Evolutionary conservation across 768 basidiomycete genomes (phyloP).

Genomic region (Pisolithus tinctorius): DNA sequence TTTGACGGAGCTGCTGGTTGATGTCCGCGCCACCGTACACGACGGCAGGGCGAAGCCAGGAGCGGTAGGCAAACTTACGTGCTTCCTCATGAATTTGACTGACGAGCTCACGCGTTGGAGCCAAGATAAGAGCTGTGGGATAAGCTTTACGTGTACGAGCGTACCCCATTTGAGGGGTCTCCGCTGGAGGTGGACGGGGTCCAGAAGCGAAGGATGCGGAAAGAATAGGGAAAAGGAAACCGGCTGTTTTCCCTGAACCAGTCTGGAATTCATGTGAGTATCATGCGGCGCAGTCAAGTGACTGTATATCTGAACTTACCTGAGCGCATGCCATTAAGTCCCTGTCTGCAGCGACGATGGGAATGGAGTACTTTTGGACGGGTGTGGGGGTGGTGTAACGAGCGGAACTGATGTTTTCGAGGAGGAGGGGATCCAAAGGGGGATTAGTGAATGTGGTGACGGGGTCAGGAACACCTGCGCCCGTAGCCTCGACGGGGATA

Average conservation of each 20-base stretch:
- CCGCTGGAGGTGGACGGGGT: conserved; percentile 63
- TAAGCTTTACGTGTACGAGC: conserved; percentile 80
- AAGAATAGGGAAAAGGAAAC: conserved; percentile 98
- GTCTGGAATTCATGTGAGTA: conserved; percentile 49
- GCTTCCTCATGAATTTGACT: conserved; percentile 99
- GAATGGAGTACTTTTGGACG: conserved; percentile 99
- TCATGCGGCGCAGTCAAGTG: conserved; percentile 4
- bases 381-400: conserved; percentile 95
- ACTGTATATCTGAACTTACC: conserved; percentile 35
- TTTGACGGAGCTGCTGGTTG: conserved; percentile 84
- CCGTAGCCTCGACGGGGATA: conserved; percentile 98
- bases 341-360: conserved; percentile 86
- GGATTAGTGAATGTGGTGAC: conserved; percentile 80
- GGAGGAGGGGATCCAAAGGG: conserved; percentile 85
- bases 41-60: conserved; percentile 98
- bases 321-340: conserved; percentile 96
- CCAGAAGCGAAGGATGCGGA: conserved; percentile 86
- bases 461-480: conserved; percentile 94
- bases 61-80: conserved; percentile 97
- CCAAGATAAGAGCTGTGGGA: conserved; percentile 95
- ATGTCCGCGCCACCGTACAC: conserved; percentile 99
- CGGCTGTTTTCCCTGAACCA: conserved; percentile 98
- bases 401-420: conserved; percentile 93
- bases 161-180: conserved; percentile 42
- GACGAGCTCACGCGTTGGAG: conserved; percentile 97